Evolutionary conservation across 352 stramenopile species (phyloP), one percentile per base, ranked within the genome.

Genomic region (Phytophthora cactorum): DNA sequence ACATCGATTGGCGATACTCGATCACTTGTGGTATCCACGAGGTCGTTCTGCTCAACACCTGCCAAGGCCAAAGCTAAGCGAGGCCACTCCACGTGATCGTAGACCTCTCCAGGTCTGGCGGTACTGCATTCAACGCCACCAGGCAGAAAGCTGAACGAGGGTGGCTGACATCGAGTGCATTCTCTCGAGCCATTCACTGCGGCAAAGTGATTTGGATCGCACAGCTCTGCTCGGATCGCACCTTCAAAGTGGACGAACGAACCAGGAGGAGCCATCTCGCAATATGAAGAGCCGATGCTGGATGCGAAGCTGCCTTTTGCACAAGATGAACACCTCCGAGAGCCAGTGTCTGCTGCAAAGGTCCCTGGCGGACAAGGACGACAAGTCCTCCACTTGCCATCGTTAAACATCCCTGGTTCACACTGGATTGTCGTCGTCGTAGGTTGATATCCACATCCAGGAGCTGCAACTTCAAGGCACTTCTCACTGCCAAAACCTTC

Each of bases 51-150:
- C 5, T 64, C 59, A 32, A 77, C 15, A 43, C 70, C 70, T 3
- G 43, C 43, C 15, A 84, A 49, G 9, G 59, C 44, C 28, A 84
- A 63, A 38, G 45, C 39, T 22, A 78, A 57, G 1, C 63, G 59
- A 59, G 66, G 65, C 77, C 77, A 84, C 34, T 71, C 39, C 29
- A 86, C 67, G 6, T 60, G 34, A 28, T 89, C 75, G 45, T 84
- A 71, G 10, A 88, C 65, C 53, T 89, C 78, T 27, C 82, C 82
- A 47, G 52, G 34, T 4, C 54, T 59, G 4, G 78, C 62, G 41
- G 54, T 3, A 14, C 58, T 63, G 52, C 82, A 90, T 14, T 59
- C 38, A 12, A 41, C 27, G 5, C 66, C 67, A 28, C 78, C 78
- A 52, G 70, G 62, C 17, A 86, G 38, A 22, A 83, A 66, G 28